These are phyloP conservation scores for Phoma sp. DNA, from an alignment of 2,329 filamentous ascomycete species.

Conservation along the genomic window DNA sequence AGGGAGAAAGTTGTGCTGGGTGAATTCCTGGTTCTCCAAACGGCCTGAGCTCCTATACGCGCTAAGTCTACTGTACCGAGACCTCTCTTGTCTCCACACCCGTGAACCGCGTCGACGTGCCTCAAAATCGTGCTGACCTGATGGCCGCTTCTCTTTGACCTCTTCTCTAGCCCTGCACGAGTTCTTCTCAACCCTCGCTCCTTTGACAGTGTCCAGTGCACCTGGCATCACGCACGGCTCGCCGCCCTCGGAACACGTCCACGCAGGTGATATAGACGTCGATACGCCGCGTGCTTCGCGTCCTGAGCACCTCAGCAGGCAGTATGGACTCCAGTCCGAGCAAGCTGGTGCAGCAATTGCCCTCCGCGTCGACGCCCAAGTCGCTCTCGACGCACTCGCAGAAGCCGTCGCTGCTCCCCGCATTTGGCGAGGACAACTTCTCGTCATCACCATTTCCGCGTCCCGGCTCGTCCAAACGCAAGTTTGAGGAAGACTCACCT, in stretches of 20 bases:
- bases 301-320: conserved; percentile 23
- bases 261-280: conserved; percentile 25
- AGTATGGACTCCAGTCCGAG: conserved; percentile 44
- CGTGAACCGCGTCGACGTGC: conserved; percentile 39
- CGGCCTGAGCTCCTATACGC: conserved; percentile 37
- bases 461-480: conserved; percentile 68
- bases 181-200: conserved; percentile 21
- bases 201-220: conserved; percentile 25
- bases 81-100: conserved; percentile 32
- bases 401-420: conserved; percentile 76
- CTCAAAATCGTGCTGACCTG: conserved; percentile 43
- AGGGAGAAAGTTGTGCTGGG: conserved; percentile 23
- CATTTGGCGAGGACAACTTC: conserved; percentile 70
- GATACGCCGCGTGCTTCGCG: conserved; percentile 45
- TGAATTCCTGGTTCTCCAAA: conserved; percentile 28
- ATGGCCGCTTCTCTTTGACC: conserved; percentile 46
- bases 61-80: conserved; percentile 21
- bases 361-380: conserved; percentile 35
- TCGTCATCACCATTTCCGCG: conserved; percentile 81
- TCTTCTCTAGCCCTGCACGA: conserved; percentile 24
- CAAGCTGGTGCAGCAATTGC: conserved; percentile 36
- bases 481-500: conserved; percentile 60
- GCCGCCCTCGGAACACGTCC: conserved; percentile 35
- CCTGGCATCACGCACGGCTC: conserved; percentile 31
- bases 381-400: conserved; percentile 50